Conservation (phyloP, 192 early-diverging fungal species). For the Backusella circina region DNA sequence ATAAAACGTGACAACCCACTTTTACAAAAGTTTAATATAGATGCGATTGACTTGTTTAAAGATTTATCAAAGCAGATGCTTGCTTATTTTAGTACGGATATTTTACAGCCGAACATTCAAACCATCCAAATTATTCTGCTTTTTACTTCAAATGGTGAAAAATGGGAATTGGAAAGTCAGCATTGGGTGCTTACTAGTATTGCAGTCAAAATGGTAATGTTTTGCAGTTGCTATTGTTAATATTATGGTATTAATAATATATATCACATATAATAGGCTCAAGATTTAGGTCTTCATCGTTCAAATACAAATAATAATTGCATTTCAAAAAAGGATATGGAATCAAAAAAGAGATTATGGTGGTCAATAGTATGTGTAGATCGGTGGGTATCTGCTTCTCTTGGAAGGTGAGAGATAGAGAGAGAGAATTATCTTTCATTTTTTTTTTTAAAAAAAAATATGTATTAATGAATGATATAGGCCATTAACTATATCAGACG, state of each 20-base stretch:
- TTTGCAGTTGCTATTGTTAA: background rate
- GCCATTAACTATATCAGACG: slow-evolving; percentile 24
- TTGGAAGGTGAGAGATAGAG: slow-evolving; percentile 13
- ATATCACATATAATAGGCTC: slow-evolving; percentile 5
- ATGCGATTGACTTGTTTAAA: background rate
- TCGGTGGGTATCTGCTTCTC: slow-evolving; percentile 24
- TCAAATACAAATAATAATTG: slow-evolving; percentile 11
- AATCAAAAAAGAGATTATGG: slow-evolving; percentile 22
- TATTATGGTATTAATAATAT: background rate
- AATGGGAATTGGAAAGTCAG: slow-evolving; percentile 9
- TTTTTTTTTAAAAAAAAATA: no score
- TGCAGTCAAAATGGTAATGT: slow-evolving; percentile 24
- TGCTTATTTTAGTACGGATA: slow-evolving; percentile 6
- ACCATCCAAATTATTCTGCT: slow-evolving; percentile 25
- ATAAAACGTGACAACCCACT: slow-evolving; percentile 10
- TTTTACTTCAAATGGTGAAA: background rate
- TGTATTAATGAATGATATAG: background rate
- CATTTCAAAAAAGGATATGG: background rate
- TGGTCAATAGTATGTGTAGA: slow-evolving; percentile 21
- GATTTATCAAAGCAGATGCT: background rate
- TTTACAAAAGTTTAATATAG: background rate
- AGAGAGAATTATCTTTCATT: background rate
- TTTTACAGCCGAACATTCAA: slow-evolving; percentile 5
- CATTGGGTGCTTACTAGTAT: slow-evolving; percentile 25
- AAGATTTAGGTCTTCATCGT: slow-evolving; percentile 31